Evolutionary conservation across 108 stramenopile genomes (phyloP), one percentile per base, ranked within the genome.

Genomic region (Cyclostephanos invisitatus): DNA sequence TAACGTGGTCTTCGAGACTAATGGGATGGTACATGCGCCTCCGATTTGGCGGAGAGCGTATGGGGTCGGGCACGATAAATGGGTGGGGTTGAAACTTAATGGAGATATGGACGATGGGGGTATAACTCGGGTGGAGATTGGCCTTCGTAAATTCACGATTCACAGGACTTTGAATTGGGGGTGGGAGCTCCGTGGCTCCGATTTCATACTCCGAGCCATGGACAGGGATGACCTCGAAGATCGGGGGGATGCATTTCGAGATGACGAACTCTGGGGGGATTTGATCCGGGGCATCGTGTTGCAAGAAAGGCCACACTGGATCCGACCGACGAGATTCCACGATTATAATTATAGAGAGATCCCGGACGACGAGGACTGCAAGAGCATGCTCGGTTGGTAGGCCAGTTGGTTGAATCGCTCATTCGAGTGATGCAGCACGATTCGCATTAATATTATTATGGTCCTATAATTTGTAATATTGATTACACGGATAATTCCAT

Each of bases 301-400:
- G 55, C 59, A 73, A 32, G 64, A 73, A 15, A 46, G 55, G 37
- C 72, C 72, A 35, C 35, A 29, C 0, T 47, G 44, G 28, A 44
- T 73, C 25, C 37, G 28, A 49, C 37, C 27, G 14, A 11, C 8
- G 4, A 44, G 60, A 38, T 38, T 8, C 10, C 27, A 25, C 8
- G 51, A 54, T 35, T 57, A 48, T 36, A 44, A 65, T 15, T 73
- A 28, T 55, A 54, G 72, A 28, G 72, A 73, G 64, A 56, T 73
- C 24, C 72, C 72, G 5, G 72, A 73, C 40, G 72, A 73, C 58
- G 71, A 72, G 38, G 71, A 54, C 18, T 65, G 35, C 29, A 59
- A 59, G 15, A 59, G 44, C 44, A 46, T 59, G 58, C 29, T 59
- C n/a, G 2, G 32, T 17, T 59, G 58, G 58, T 59, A 59, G 58